Evolutionary conservation across 2,329 filamentous ascomycete species (phyloP).

Genomic region (Fusarium chaquense): DNA sequence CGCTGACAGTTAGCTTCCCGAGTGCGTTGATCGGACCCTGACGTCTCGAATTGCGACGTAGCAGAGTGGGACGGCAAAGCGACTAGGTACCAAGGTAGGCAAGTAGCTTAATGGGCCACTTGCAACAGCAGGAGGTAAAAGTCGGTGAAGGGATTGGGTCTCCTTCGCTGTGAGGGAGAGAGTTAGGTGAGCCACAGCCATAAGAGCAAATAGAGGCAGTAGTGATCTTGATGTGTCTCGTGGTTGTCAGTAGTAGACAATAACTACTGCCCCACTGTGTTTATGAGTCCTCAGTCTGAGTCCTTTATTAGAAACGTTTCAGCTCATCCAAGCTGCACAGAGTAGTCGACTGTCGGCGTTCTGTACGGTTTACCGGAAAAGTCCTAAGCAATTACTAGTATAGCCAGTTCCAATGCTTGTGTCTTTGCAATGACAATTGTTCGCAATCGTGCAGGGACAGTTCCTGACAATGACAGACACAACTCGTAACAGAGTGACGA

Average conservation of each 20-base stretch:
- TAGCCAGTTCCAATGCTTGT: not conserved
- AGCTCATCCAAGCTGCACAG: constrained; percentile 14
- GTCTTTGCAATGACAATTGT: not conserved
- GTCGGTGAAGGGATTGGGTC: constrained; percentile 49
- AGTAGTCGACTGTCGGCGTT: not conserved
- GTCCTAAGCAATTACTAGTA: constrained; percentile 12
- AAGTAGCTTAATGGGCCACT: constrained; percentile 43
- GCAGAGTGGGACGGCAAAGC: constrained; percentile 41
- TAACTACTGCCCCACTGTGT: constrained; percentile 18
- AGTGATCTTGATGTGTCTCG: constrained; percentile 34
- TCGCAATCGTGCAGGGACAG: constrained; percentile 11
- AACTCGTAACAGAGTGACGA: constrained; percentile 14
- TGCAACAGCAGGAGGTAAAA: constrained; percentile 45
- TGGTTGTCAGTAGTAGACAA: constrained; percentile 21
- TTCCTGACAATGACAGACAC: not conserved
- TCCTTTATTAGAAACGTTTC: constrained; percentile 30
- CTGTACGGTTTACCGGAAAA: not conserved
- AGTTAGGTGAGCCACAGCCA: constrained; percentile 42
- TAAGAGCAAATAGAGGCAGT: constrained; percentile 26
- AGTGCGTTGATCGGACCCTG: constrained; percentile 45
- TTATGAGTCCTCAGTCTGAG: constrained; percentile 12
- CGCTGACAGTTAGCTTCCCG: constrained; percentile 27
- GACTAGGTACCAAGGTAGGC: constrained; percentile 30
- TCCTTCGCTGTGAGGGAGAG: constrained; percentile 34
- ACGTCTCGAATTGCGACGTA: constrained; percentile 40